phyloP scores from a whole-genome alignment of 1,284 basidiomycete genomes.

The Athelia psychrophila region DNA sequence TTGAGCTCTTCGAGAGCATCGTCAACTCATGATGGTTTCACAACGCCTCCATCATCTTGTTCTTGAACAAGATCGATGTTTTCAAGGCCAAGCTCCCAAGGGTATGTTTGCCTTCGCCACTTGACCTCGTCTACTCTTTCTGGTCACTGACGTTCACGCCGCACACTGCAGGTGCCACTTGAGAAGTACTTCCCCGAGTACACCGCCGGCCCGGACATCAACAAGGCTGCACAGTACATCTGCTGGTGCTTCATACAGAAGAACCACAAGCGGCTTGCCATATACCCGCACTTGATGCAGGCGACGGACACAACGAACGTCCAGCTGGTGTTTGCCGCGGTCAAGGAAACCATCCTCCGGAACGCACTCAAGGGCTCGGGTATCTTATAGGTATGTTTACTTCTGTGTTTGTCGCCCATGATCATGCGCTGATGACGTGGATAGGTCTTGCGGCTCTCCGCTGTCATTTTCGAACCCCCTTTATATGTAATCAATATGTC shows the following conservation, averaged over 20 bases:
- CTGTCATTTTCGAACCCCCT: no score
- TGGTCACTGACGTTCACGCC: slow-evolving; percentile 27
- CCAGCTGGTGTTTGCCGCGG: slow-evolving; percentile 91
- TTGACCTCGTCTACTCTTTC: slow-evolving; percentile 44
- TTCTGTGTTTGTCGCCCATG: neutral
- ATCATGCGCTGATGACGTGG: no score
- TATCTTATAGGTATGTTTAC: neutral
- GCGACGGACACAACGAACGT: slow-evolving; percentile 82
- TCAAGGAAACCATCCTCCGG: slow-evolving; percentile 96
- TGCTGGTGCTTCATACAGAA: slow-evolving; percentile 97
- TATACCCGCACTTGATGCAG: slow-evolving; percentile 88
- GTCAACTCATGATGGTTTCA: slow-evolving; percentile 98
- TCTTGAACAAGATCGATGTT: slow-evolving; percentile 95
- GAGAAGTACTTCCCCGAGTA: slow-evolving; percentile 95
- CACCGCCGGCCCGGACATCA: slow-evolving; percentile 90
- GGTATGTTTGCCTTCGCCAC: slow-evolving; percentile 29
- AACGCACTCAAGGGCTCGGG: slow-evolving; percentile 81
- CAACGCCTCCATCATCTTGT: slow-evolving; percentile 88
- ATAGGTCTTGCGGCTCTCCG: no score
- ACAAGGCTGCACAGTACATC: slow-evolving; percentile 98
- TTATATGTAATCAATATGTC: no score
- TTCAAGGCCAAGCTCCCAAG: slow-evolving; percentile 94
- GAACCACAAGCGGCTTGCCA: slow-evolving; percentile 83
- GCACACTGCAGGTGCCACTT: slow-evolving; percentile 74
- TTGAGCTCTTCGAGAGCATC: slow-evolving; percentile 92